Percentiles rank a stretch among this genome's conserved stretches.
Conservation (phyloP, 2,329 filamentous ascomycete species). For the Colletotrichum noveboracense region DNA sequence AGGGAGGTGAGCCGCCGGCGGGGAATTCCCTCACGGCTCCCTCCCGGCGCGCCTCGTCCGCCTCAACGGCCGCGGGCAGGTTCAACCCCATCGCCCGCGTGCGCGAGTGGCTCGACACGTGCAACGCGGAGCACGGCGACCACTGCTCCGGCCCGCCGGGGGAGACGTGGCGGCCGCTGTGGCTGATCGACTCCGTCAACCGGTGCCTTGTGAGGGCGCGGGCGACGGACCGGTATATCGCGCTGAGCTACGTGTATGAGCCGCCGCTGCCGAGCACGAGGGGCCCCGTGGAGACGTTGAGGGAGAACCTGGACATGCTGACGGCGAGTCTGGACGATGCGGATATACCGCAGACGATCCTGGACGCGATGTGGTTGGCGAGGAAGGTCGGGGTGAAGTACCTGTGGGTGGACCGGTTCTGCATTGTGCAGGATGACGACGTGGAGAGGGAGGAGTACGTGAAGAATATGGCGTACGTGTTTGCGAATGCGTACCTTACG, state of each 20-base stretch:
- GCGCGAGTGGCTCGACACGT: conserved; percentile 48
- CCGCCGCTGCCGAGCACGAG: conserved; percentile 25
- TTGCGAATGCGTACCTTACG: conserved; percentile 49
- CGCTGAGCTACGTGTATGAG: conserved; percentile 53
- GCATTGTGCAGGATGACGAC: conserved; percentile 49
- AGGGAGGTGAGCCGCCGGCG: conserved; percentile 16
- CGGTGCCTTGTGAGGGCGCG: conserved; percentile 41
- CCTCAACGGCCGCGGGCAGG: conserved; percentile 25
- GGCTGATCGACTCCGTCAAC: conserved; percentile 46
- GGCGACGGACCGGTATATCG: conserved; percentile 45
- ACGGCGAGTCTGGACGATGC: conserved; percentile 38
- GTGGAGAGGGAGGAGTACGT: conserved; percentile 44
- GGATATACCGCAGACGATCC: conserved; percentile 44
- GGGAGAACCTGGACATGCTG: conserved; percentile 40
- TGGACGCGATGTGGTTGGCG: conserved; percentile 50
- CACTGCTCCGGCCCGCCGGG: conserved; percentile 38
- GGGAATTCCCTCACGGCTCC: neutral
- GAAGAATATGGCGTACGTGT: conserved; percentile 50
- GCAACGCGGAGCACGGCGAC: conserved; percentile 44
- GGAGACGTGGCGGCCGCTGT: conserved; percentile 42
- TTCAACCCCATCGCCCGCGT: conserved; percentile 43
- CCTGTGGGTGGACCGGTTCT: conserved; percentile 52
- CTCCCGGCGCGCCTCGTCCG: conserved; percentile 18
- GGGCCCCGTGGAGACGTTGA: conserved; percentile 34
- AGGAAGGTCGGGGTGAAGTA: conserved; percentile 47